These are phyloP conservation scores for Raddia distichophylla DNA, from an alignment of 176 grass and related monocot species.

Conservation along the genomic window DNA sequence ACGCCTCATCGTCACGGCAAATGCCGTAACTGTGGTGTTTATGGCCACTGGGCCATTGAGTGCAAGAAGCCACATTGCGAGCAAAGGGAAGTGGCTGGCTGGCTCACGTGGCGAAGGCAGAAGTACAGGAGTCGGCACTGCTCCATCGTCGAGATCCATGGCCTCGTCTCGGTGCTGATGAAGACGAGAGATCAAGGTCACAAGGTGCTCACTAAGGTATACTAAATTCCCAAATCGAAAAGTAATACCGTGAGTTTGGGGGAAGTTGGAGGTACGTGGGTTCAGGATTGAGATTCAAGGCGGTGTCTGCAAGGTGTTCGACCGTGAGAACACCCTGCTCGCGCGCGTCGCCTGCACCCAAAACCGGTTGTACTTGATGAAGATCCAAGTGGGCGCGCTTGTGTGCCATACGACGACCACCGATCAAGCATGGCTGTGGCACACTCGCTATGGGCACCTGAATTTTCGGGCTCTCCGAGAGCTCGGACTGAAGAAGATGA, in stretches of 20 bases:
- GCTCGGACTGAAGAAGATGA: background rate
- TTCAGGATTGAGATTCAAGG: background rate
- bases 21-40: too few species aligned
- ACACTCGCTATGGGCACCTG: background rate
- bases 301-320: background rate
- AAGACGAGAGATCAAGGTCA: too few species aligned
- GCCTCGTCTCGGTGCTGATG: background rate
- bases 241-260: too few species aligned
- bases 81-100: too few species aligned
- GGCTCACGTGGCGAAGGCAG: too few species aligned
- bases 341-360: background rate
- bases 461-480: background rate
- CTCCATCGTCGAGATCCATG: too few species aligned
- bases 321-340: background rate
- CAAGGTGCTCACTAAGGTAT: background rate
- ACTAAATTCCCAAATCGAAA: background rate
- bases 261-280: background rate
- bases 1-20: too few species aligned
- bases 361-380: background rate
- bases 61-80: too few species aligned
- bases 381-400: background rate
- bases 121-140: too few species aligned
- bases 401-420: background rate
- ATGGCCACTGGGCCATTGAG: too few species aligned
- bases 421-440: background rate